Evolutionary conservation across 805 yeast genomes (phyloP).

Genomic region (Zygosaccharomyces lentus): DNA sequence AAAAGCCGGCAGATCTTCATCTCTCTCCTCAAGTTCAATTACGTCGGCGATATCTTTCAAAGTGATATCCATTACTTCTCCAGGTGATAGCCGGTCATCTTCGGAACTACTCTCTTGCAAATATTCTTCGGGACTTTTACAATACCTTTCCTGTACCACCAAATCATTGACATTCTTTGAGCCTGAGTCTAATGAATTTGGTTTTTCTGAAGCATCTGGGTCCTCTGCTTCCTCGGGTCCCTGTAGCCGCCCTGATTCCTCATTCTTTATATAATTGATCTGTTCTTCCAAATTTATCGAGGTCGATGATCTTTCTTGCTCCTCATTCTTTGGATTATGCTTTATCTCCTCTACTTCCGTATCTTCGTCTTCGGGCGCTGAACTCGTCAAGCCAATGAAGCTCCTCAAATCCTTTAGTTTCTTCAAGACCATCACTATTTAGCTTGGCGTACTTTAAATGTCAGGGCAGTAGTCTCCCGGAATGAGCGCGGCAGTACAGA

Average conservation of each 20-base stretch:
- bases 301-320: not conserved
- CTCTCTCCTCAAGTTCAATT: not conserved
- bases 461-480: too few species aligned
- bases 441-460: too few species aligned
- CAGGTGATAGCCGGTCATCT: not conserved
- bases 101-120: not conserved
- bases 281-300: not conserved
- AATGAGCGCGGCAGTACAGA: too few species aligned
- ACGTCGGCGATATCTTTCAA: not conserved
- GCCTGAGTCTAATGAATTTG: not conserved
- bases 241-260: not conserved
- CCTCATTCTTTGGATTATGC: too few species aligned
- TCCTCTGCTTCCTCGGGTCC: not conserved
- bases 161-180: not conserved
- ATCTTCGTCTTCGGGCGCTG: too few species aligned
- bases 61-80: conserved; percentile 2
- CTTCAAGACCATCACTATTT: too few species aligned
- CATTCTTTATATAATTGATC: not conserved
- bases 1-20: not conserved
- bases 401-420: too few species aligned
- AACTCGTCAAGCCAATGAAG: too few species aligned
- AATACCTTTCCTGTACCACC: not conserved
- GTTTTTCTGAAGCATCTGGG: not conserved
- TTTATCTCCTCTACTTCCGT: too few species aligned
- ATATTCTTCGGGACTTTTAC: not conserved